phyloP scores from a whole-genome alignment of 2,329 filamentous ascomycete species.

The Neurospora sp. region DNA sequence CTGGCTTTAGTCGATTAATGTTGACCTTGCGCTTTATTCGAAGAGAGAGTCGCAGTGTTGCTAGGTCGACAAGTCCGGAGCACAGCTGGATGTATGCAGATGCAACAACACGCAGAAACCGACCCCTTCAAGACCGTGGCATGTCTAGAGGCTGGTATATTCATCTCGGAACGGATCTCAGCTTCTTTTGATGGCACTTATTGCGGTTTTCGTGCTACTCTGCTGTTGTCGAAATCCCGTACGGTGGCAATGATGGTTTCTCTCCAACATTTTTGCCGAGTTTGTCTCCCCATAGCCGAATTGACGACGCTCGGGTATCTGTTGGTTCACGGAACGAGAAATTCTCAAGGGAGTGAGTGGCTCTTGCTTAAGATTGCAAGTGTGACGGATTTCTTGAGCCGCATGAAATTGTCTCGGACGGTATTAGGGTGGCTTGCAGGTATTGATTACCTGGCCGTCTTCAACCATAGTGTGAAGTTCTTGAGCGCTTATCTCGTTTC shows the following conservation, averaged over 20 bases:
- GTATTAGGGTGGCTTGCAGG: neutral
- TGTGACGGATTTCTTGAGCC: neutral
- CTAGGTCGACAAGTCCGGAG: neutral
- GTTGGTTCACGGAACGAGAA: neutral
- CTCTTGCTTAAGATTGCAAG: neutral
- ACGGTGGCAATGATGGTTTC: neutral
- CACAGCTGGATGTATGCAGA: neutral
- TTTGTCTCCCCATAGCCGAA: neutral
- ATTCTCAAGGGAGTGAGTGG: neutral
- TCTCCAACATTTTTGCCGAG: neutral
- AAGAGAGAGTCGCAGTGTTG: neutral
- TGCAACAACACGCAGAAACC: neutral
- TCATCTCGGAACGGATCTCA: neutral
- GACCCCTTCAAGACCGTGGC: neutral
- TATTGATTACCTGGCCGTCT: neutral
- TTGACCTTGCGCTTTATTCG: neutral
- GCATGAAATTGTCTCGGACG: neutral
- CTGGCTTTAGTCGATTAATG: neutral
- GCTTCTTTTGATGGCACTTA: neutral
- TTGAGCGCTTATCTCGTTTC: neutral
- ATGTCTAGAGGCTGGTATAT: neutral
- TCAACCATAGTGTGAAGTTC: neutral
- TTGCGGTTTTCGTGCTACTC: neutral
- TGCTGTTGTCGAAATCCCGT: neutral
- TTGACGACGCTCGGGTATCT: neutral